Percentiles rank a stretch among this genome's conserved stretches.
These are phyloP conservation scores for Daldinia decipiens DNA, from an alignment of 495 filamentous ascomycete species.

Conservation along the genomic window DNA sequence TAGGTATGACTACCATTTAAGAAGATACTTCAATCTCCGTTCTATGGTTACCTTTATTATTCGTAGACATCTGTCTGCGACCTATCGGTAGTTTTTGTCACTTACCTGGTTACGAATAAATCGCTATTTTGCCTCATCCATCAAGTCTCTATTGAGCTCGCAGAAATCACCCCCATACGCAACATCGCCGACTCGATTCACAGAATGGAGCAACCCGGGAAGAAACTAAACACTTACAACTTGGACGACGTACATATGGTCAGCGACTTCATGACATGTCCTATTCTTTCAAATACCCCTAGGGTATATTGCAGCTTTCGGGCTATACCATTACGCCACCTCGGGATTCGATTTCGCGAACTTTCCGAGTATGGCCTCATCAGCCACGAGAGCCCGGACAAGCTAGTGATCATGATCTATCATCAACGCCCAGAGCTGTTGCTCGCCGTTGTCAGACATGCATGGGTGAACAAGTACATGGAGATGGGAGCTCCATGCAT, in stretches of 20 bases:
- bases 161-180: background rate
- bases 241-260: constrained; percentile 20
- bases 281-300: background rate
- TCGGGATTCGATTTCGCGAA: background rate
- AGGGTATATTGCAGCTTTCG: constrained; percentile 20
- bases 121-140: background rate
- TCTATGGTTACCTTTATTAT: background rate
- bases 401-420: background rate
- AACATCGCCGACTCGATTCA: background rate
- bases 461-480: constrained; percentile 41
- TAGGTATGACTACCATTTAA: background rate
- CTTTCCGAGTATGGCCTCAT: constrained; percentile 29
- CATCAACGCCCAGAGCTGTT: background rate
- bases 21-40: background rate
- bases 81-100: background rate
- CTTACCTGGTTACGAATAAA: background rate
- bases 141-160: background rate
- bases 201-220: background rate
- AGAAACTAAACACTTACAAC: constrained; percentile 3
- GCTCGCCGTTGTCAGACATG: constrained; percentile 9
- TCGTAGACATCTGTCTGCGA: background rate
- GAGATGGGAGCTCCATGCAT: constrained; percentile 8
- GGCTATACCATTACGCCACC: constrained; percentile 13
- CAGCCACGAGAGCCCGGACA: constrained; percentile 19
- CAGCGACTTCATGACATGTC: background rate